A percentile compares a stretch with the other conserved stretches of the same genome.
Conservation (phyloP, 2,329 filamentous ascomycete species). For the Cercospora brassicicola region DNA sequence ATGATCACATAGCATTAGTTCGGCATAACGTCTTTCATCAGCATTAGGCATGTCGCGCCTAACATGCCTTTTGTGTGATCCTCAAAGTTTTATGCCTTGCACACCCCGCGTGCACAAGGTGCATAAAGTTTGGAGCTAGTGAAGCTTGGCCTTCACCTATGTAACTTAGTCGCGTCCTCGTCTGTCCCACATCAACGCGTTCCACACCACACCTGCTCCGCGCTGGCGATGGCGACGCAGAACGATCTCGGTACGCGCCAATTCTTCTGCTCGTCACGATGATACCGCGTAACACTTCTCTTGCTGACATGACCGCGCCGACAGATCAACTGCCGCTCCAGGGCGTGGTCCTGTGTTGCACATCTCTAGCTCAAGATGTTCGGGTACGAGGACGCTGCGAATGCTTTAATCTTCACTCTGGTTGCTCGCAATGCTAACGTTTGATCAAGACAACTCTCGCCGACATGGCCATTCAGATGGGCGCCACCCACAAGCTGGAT, state of each 20-base stretch:
- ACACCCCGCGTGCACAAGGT: background rate
- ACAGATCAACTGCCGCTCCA: slow-evolving; percentile 29
- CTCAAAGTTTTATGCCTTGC: background rate
- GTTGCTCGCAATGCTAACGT: background rate
- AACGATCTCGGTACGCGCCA: slow-evolving; percentile 17
- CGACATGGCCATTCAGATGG: slow-evolving; percentile 72
- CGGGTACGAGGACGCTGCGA: slow-evolving; percentile 30
- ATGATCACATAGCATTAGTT: background rate
- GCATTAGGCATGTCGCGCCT: background rate
- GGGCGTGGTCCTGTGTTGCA: slow-evolving; percentile 38
- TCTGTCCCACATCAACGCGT: slow-evolving; percentile 11
- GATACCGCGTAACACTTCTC: background rate
- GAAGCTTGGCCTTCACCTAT: background rate
- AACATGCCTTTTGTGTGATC: background rate
- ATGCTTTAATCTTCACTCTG: background rate
- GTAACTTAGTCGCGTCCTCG: background rate
- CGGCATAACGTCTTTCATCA: background rate
- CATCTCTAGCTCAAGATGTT: slow-evolving; percentile 37
- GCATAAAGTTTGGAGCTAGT: background rate
- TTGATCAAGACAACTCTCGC: slow-evolving; percentile 42
- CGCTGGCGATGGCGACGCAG: slow-evolving; percentile 24
- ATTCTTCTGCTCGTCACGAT: slow-evolving; percentile 1
- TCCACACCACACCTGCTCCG: background rate
- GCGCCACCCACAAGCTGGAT: slow-evolving; percentile 83
- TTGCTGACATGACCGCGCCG: slow-evolving; percentile 9